phyloP scores from a whole-genome alignment of 2,329 filamentous ascomycete genomes.

The Fusarium keratoplasticum region DNA sequence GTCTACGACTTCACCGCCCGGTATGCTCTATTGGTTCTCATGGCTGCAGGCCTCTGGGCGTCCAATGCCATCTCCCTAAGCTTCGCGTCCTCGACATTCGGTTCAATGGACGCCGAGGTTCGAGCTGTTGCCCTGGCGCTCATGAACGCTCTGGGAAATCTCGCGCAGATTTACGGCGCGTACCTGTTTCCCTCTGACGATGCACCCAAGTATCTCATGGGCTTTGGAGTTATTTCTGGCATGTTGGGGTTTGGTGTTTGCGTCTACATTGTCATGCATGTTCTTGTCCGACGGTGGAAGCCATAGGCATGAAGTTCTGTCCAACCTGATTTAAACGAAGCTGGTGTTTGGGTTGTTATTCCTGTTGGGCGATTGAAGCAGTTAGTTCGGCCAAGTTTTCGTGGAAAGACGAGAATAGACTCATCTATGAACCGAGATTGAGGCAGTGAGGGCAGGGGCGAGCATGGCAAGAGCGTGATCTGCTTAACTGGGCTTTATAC shows the following conservation, averaged over 20 bases:
- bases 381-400: background rate
- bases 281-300: background rate
- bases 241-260: background rate
- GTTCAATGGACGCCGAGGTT: slow-evolving; percentile 60
- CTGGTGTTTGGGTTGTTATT: background rate
- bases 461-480: background rate
- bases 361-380: background rate
- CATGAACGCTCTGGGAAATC: slow-evolving; percentile 66
- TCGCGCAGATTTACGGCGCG: slow-evolving; percentile 67
- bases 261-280: background rate
- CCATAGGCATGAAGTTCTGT: background rate
- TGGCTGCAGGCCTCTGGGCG: slow-evolving; percentile 66
- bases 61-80: slow-evolving; percentile 64
- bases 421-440: background rate
- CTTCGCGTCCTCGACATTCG: slow-evolving; percentile 64
- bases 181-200: slow-evolving; percentile 63
- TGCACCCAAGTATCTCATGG: slow-evolving; percentile 61
- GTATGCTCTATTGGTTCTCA: slow-evolving; percentile 65
- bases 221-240: slow-evolving; percentile 49
- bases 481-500: background rate
- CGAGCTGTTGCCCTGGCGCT: slow-evolving; percentile 61
- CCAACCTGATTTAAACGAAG: background rate
- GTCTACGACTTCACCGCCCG: slow-evolving; percentile 64
- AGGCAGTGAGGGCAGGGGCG: background rate
- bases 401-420: background rate